Percentiles rank a stretch among this genome's conserved stretches.
Evolutionary conservation across 306 rosid species (phyloP).

Genomic region (Mucuna pruriens): DNA sequence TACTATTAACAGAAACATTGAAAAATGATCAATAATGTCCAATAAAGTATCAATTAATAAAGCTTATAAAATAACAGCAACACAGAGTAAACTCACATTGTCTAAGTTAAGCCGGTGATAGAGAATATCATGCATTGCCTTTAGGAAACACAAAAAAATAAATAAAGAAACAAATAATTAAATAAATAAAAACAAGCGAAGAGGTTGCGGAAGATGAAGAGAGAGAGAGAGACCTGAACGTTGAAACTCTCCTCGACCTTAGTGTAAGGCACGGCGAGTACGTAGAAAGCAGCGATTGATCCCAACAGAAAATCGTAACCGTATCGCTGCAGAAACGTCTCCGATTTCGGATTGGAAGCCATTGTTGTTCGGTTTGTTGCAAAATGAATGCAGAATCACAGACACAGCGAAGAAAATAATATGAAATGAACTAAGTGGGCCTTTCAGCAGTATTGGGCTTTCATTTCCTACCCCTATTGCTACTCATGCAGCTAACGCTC

Average conservation of each 20-base stretch:
- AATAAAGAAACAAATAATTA: not conserved
- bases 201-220: slow-evolving; percentile 19
- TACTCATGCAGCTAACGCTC: no score
- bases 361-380: slow-evolving; percentile 45
- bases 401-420: not conserved
- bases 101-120: slow-evolving; percentile 67
- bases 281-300: slow-evolving; percentile 68
- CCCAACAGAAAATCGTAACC: slow-evolving; percentile 77
- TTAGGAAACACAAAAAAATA: not conserved
- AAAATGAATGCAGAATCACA: not conserved
- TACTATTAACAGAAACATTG: slow-evolving; percentile 52
- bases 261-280: slow-evolving; percentile 74
- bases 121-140: slow-evolving; percentile 93
- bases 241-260: slow-evolving; percentile 98
- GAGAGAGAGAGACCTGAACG: slow-evolving; percentile 61
- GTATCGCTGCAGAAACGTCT: slow-evolving; percentile 49
- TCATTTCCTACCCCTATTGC: no score
- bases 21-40: slow-evolving; percentile 14
- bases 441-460: not conserved
- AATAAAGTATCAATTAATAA: slow-evolving; percentile 8
- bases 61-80: not conserved
- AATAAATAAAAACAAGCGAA: not conserved
- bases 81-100: slow-evolving; percentile 52
- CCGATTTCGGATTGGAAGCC: slow-evolving; percentile 58
- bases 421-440: not conserved